Percentiles rank a stretch among this genome's conserved stretches.
phyloP scores from a whole-genome alignment of 1,139 yeast genomes.

The Lodderomyces elongisporus region DNA sequence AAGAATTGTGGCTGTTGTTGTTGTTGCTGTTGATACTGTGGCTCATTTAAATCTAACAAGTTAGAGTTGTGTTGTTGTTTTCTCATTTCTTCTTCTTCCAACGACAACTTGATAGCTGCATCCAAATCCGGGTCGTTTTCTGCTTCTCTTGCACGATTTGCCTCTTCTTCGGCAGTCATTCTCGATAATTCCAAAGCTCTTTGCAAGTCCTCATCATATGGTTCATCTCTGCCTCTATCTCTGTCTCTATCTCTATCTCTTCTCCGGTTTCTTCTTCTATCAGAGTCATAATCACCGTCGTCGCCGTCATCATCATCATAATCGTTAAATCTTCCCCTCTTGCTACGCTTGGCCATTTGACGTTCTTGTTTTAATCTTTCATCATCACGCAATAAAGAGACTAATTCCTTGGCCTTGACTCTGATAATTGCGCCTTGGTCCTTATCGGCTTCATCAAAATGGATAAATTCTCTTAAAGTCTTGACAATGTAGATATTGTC shows the following conservation, averaged over 20 bases:
- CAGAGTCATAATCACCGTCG: slow-evolving; percentile 5
- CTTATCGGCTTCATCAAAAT: slow-evolving; percentile 68
- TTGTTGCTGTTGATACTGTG: slow-evolving; percentile 16
- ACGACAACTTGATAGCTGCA: slow-evolving; percentile 75
- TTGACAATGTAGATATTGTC: slow-evolving; percentile 87
- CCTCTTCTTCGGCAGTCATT: slow-evolving; percentile 81
- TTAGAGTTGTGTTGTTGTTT: slow-evolving; percentile 51
- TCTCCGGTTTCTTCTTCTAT: slow-evolving; percentile 14
- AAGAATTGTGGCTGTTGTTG: slow-evolving; percentile 21
- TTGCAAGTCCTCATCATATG: slow-evolving; percentile 77
- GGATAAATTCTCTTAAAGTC: slow-evolving; percentile 87
- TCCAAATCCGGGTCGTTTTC: slow-evolving; percentile 66
- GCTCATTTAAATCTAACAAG: slow-evolving; percentile 49
- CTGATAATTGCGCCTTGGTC: slow-evolving; percentile 92
- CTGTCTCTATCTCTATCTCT: slow-evolving; percentile 21
- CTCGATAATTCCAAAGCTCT: slow-evolving; percentile 79
- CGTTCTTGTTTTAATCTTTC: slow-evolving; percentile 79
- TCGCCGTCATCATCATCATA: slow-evolving; percentile 1
- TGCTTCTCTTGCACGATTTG: slow-evolving; percentile 28
- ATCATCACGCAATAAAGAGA: slow-evolving; percentile 72
- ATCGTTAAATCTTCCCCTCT: slow-evolving; percentile 7
- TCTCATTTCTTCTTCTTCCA: slow-evolving; percentile 84
- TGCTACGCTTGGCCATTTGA: slow-evolving; percentile 32
- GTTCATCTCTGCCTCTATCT: slow-evolving; percentile 26
- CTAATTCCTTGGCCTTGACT: slow-evolving; percentile 88